Percentiles rank a stretch among this genome's conserved stretches.
Evolutionary conservation across 202 grass and related monocot species (phyloP).

Genomic region (Musa balbisiana): DNA sequence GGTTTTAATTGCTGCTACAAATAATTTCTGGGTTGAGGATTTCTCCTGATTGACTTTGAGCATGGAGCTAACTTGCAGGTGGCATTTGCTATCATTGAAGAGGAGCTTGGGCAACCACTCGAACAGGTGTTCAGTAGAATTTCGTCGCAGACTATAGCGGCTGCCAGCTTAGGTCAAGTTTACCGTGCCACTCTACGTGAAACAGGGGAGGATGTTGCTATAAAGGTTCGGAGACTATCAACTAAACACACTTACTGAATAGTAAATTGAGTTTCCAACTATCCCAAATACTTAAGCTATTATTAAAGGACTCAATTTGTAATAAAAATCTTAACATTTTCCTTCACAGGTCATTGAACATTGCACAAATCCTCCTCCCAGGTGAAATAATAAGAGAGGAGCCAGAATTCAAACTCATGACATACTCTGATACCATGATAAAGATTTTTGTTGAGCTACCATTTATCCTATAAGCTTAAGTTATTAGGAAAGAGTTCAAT

Average conservation of each 20-base stretch:
- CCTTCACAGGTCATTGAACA: no score
- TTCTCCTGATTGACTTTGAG: not conserved
- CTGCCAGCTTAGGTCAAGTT: conserved; percentile 97
- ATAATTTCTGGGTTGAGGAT: conserved; percentile 4
- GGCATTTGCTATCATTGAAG: conserved; percentile 92
- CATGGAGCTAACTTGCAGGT: conserved; percentile 28
- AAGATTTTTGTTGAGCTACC: no score
- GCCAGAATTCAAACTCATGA: no score
- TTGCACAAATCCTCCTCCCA: no score
- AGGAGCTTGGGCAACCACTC: conserved; percentile 80
- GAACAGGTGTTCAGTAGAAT: conserved; percentile 85
- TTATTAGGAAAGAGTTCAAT: no score
- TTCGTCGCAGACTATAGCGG: conserved; percentile 87
- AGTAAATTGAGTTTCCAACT: no score
- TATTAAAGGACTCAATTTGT: no score
- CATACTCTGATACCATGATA: no score
- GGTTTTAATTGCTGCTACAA: not conserved
- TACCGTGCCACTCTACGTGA: conserved; percentile 89
- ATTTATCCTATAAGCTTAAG: no score
- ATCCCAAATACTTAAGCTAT: no score
- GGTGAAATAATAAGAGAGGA: no score
- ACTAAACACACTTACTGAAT: not conserved
- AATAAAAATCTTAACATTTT: no score
- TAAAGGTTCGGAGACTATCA: conserved; percentile 49
- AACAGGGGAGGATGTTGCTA: conserved; percentile 94